phyloP scores from a whole-genome alignment of 2,329 filamentous ascomycete genomes.

The Phoma sp. region DNA sequence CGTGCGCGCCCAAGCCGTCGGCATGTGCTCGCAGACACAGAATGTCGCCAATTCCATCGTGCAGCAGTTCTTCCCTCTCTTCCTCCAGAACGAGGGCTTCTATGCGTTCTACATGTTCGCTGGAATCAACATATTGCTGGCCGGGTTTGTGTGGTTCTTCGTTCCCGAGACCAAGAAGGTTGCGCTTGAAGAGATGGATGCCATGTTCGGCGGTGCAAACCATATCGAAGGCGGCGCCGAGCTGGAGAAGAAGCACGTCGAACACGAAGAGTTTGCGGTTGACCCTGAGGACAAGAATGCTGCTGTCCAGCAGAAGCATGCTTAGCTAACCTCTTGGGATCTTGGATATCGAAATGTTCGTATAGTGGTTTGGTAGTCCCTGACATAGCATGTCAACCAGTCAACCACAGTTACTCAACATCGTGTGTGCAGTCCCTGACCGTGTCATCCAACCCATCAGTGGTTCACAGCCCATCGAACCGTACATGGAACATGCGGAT shows the following conservation, averaged over 20 bases:
- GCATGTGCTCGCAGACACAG: conserved; percentile 64
- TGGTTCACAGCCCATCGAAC: too few species aligned
- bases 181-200: conserved; percentile 62
- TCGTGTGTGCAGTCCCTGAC: too few species aligned
- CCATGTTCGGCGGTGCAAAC: conserved; percentile 62
- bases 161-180: conserved; percentile 54
- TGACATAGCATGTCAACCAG: neutral
- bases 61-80: conserved; percentile 73
- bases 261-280: conserved; percentile 29
- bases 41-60: conserved; percentile 71
- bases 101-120: conserved; percentile 64
- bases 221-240: conserved; percentile 62
- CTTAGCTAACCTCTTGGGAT: neutral
- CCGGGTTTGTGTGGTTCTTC: conserved; percentile 51
- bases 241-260: conserved; percentile 50
- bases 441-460: too few species aligned
- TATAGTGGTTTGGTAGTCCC: neutral
- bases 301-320: conserved; percentile 17
- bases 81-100: conserved; percentile 64
- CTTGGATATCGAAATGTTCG: neutral
- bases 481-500: too few species aligned
- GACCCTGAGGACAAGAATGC: conserved; percentile 28
- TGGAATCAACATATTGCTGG: conserved; percentile 52
- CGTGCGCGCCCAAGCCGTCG: conserved; percentile 72
- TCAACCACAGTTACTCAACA: too few species aligned